Base-by-base conservation (phyloP, 768 basidiomycete species). In the Pulveroboletus frians region DNA sequence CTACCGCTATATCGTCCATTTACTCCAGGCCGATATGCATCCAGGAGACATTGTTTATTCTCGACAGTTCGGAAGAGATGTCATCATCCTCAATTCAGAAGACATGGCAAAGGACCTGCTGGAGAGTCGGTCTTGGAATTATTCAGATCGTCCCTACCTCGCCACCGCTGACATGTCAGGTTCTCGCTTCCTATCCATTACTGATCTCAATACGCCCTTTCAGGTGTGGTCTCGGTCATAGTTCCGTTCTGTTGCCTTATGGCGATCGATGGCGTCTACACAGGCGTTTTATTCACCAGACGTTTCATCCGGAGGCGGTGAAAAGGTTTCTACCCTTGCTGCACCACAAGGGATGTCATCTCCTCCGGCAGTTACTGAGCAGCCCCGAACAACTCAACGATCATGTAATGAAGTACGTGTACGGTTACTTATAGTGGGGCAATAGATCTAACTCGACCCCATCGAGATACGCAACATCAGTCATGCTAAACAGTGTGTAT, bases 281-380 rank as follows among this genome's bases (percentile, higher is more conserved):
- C 31, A 56, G 64, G 39, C 45, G 48, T 2, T 47, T 64, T 20
- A 49, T 63, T 8, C 57, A 61, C 18, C 57, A 58, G 9, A 46
- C 59, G 0, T 57, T 60, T 21, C 37, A 39, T 43, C 18, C 47
- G 15, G 38, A 44, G 1, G 59, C 45, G 0, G 52, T 53, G 0
- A 36, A 43, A 7, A 58, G 57, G 39, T 69, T 66, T 51, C 53
- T 61, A 10, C 64, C 64, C 1, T 42, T 61, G 23, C 63, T 64
- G 23, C 44, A 68, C 6, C 60, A 57, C 40, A 64, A 62, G 20
- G 54, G 63, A 11, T 63, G 69, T 41, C 50, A 46, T 1, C 56
- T 71, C 31, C 64, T 75, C 32, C 60, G 50, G 4, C 61, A 56
- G 8, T 56, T 75, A 14, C 23, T 72, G 2, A 57, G 65, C n/a